Conservation (phyloP, 108 stramenopile species). For the Skeletonema grethae region DNA sequence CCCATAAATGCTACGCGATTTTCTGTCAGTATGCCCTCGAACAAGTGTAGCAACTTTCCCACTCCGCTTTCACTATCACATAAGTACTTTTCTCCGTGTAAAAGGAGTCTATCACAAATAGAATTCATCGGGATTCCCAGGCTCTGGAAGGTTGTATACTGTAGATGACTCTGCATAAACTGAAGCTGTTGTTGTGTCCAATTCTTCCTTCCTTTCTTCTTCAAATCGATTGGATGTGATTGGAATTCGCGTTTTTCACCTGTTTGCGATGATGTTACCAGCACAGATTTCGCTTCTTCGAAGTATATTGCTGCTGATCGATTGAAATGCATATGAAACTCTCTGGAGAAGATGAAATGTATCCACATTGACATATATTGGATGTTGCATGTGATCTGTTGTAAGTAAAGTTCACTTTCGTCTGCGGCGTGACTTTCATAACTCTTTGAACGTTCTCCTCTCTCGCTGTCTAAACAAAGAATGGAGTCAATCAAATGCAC, state of each 20-base stretch:
- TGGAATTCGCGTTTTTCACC: slow-evolving; percentile 2
- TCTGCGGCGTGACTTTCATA: background rate
- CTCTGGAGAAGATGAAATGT: slow-evolving; percentile 21
- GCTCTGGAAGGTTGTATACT: slow-evolving; percentile 22
- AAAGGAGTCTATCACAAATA: slow-evolving; percentile 59
- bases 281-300: background rate
- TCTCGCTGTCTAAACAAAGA: slow-evolving; percentile 48
- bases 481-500: slow-evolving; percentile 72
- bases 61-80: background rate
- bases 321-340: slow-evolving; percentile 48
- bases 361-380: slow-evolving; percentile 36
- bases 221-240: slow-evolving; percentile 29
- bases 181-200: slow-evolving; percentile 20
- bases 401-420: slow-evolving; percentile 8
- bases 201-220: slow-evolving; percentile 44
- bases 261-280: background rate
- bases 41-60: slow-evolving; percentile 15
- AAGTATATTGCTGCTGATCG: slow-evolving; percentile 27
- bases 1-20: background rate
- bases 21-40: slow-evolving; percentile 42
- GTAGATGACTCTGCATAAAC: slow-evolving; percentile 35
- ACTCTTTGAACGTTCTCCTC: background rate
- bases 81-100: background rate
- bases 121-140: slow-evolving; percentile 63
- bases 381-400: slow-evolving; percentile 18